phyloP scores from a whole-genome alignment of 1,284 basidiomycete species.

The Ceratobasidium sp. region DNA sequence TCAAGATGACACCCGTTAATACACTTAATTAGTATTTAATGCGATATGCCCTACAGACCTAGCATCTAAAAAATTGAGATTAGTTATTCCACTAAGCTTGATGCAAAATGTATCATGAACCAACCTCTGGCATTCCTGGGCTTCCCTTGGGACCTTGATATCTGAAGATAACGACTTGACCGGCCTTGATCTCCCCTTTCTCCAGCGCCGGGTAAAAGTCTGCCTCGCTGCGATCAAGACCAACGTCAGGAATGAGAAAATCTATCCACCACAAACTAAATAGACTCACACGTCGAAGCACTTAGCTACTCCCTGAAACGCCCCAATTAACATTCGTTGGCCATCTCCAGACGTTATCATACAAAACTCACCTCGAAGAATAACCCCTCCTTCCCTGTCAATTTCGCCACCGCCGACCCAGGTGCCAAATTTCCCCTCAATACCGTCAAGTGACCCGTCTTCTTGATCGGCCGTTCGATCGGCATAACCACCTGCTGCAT shows the following conservation, averaged over 20 bases:
- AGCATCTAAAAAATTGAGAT: conserved; percentile 49
- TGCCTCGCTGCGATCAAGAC: conserved; percentile 68
- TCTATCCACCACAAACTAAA: background rate
- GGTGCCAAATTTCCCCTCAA: conserved; percentile 92
- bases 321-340: background rate
- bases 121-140: conserved; percentile 95
- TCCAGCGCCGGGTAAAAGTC: conserved; percentile 88
- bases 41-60: conserved; percentile 4
- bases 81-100: background rate
- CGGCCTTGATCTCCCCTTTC: conserved; percentile 85
- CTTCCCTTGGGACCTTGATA: conserved; percentile 98
- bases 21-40: background rate
- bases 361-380: conserved; percentile 76
- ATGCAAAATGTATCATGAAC: background rate
- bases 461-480: conserved; percentile 88
- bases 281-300: conserved; percentile 77
- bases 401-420: conserved; percentile 92
- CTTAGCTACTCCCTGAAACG: conserved; percentile 72
- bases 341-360: background rate
- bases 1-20: conserved; percentile 14
- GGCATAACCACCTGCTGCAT: conserved; percentile 87
- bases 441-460: conserved; percentile 93
- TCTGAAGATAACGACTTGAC: conserved; percentile 89
- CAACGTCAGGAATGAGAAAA: conserved; percentile 58
- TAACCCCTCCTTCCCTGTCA: conserved; percentile 96